These are phyloP conservation scores for Cicer arietinum DNA, from an alignment of 306 rosid species.

Conservation along the genomic window DNA sequence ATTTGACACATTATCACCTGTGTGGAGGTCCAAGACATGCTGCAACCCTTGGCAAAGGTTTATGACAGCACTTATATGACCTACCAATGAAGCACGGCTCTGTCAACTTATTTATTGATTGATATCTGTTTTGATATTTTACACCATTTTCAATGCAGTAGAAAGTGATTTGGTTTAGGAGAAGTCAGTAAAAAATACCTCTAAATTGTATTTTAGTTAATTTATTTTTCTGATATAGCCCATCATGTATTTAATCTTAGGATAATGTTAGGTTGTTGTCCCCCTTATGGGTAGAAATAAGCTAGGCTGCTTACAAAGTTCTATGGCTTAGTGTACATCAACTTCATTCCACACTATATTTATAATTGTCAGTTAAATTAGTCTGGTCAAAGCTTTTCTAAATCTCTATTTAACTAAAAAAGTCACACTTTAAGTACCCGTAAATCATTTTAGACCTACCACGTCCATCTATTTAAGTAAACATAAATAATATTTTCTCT, in stretches of 20 bases:
- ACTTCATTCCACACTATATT: too few species aligned
- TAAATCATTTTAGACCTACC: too few species aligned
- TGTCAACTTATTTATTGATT: not conserved
- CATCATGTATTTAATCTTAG: not conserved
- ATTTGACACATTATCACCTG: conserved; percentile 10
- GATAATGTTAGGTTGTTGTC: conserved; percentile 2
- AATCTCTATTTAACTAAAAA: too few species aligned
- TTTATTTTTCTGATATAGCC: conserved; percentile 8
- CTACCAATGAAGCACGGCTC: not conserved
- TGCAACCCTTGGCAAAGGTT: not conserved
- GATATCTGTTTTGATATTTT: conserved; percentile 32
- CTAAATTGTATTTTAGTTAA: not conserved
- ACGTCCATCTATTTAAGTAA: too few species aligned
- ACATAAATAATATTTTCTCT: too few species aligned
- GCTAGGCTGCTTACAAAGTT: not conserved
- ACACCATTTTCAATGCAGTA: not conserved
- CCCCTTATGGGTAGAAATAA: too few species aligned
- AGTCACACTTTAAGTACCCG: too few species aligned
- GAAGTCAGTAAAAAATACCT: not conserved
- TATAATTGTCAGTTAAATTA: too few species aligned
- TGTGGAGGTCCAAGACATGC: conserved; percentile 5
- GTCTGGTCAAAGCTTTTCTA: too few species aligned
- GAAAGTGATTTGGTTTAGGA: conserved; percentile 13
- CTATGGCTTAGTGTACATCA: not conserved
- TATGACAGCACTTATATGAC: not conserved